These are phyloP conservation scores for Ichthyophthirius multifiliis DNA, from an alignment of 169 alveolate species.

Conservation along the genomic window DNA sequence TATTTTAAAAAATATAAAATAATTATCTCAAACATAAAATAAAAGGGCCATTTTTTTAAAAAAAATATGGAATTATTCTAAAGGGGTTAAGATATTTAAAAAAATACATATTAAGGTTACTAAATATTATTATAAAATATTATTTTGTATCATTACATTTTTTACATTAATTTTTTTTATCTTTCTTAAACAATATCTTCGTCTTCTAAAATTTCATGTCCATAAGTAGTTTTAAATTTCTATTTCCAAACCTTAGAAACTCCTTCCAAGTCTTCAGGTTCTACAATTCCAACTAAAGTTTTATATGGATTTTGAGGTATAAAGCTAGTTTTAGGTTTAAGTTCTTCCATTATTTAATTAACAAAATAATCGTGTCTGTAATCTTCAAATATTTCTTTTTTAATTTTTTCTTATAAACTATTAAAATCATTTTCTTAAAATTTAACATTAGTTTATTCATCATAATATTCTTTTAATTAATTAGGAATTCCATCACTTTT, in stretches of 20 bases:
- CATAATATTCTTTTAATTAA: not conserved
- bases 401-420: not conserved
- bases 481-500: not conserved
- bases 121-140: no score
- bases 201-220: slow-evolving; percentile 20
- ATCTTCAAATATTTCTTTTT: slow-evolving; percentile 2
- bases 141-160: no score
- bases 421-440: not conserved
- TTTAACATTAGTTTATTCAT: not conserved
- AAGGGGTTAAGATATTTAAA: no score
- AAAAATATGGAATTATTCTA: no score
- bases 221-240: slow-evolving; percentile 11
- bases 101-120: no score
- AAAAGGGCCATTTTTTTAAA: no score
- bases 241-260: not conserved
- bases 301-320: slow-evolving; percentile 11
- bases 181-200: no score
- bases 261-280: slow-evolving; percentile 6
- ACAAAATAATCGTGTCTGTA: not conserved
- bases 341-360: not conserved
- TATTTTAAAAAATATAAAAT: no score
- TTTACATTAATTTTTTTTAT: no score
- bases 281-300: slow-evolving; percentile 14
- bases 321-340: not conserved
- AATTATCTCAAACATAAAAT: no score